A percentile compares a stretch with the other conserved stretches of the same genome.
Conservation (phyloP, 2,329 filamentous ascomycete genomes). For the Blastomyces gilchristii region DNA sequence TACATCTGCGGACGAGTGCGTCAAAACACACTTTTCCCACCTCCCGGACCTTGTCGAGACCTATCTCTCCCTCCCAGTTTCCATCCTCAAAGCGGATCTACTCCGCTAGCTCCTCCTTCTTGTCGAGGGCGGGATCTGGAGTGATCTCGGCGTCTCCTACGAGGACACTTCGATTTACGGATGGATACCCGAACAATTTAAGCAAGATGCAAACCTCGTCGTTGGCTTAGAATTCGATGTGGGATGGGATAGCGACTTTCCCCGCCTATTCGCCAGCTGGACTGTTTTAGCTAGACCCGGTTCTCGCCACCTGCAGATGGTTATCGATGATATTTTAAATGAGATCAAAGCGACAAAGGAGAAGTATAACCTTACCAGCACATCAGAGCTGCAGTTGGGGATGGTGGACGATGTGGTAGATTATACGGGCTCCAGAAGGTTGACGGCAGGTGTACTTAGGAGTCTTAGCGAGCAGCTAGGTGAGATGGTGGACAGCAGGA, state of each 20-base stretch:
- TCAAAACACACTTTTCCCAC: too few relatives aligned
- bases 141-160: neutral
- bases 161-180: neutral
- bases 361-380: neutral
- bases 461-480: neutral
- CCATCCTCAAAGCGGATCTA: too few relatives aligned
- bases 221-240: conserved; percentile 1
- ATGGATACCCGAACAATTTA: neutral
- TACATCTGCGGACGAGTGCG: too few relatives aligned
- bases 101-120: too few relatives aligned
- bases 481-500: neutral
- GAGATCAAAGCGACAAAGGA: too few relatives aligned
- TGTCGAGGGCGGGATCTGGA: neutral
- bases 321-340: neutral
- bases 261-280: neutral
- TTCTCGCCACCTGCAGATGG: neutral
- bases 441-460: neutral
- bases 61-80: too few relatives aligned
- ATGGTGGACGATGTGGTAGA: neutral
- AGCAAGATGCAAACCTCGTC: neutral
- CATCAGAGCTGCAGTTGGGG: neutral
- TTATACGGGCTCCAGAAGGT: neutral
- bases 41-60: too few relatives aligned
- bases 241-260: neutral
- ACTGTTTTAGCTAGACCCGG: neutral